A percentile compares a stretch with the other conserved stretches of the same genome.
phyloP scores from a whole-genome alignment of 345 rosid genomes.

The Atalantia buxifolia region DNA sequence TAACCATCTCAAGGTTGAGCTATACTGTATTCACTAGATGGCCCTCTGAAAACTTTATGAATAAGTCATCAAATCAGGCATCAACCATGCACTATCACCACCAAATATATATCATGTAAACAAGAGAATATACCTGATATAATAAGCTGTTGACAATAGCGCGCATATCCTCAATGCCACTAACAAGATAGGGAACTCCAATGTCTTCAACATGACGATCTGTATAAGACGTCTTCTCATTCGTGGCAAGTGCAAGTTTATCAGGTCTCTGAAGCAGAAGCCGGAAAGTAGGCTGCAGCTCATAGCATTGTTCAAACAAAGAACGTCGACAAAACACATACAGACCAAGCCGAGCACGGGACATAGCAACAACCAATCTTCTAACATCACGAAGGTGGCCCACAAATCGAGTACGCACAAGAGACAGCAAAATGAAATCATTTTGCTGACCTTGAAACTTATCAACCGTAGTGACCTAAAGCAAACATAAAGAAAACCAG shows the following conservation, averaged over 20 bases:
- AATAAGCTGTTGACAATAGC: constrained; percentile 50
- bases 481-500: neutral
- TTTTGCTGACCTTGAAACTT: constrained; percentile 99
- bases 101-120: neutral
- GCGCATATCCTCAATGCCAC: constrained; percentile 71
- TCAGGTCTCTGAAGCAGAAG: constrained; percentile 83
- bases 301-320: constrained; percentile 94
- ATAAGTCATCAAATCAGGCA: neutral
- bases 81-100: neutral
- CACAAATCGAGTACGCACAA: constrained; percentile 92
- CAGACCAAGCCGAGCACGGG: constrained; percentile 93
- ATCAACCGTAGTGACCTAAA: constrained; percentile 92
- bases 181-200: constrained; percentile 58
- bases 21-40: neutral
- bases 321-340: constrained; percentile 90
- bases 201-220: constrained; percentile 80
- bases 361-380: constrained; percentile 97
- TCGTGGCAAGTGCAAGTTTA: constrained; percentile 59
- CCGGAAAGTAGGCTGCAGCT: constrained; percentile 89
- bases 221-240: constrained; percentile 56
- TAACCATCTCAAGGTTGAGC: neutral
- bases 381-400: constrained; percentile 98
- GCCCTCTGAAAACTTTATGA: neutral
- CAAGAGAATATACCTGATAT: constrained; percentile 54
- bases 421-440: constrained; percentile 89